Base-by-base conservation (phyloP, 2,329 filamentous ascomycete species). In the Plectosphaerella plurivora region DNA sequence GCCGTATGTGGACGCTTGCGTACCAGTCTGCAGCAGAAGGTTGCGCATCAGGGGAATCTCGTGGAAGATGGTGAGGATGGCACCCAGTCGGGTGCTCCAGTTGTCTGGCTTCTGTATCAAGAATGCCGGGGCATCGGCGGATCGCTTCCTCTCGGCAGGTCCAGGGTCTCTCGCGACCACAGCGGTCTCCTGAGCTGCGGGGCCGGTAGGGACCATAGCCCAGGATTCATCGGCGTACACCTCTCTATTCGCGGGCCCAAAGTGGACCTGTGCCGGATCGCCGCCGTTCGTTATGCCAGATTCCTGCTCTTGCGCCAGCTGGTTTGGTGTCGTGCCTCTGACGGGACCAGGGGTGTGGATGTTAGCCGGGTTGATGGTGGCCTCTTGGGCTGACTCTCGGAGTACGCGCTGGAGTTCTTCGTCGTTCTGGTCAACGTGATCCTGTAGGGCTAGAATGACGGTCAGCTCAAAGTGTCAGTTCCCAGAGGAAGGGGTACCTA, bases 11-110 rank as follows among this genome's bases (percentile, higher is more conserved):
- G 67, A 59, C 3, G 73, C 67, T 5, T 73, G 63, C 4, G 62
- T 51, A 2, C 75, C 75, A 10, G 65, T 68, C 22, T 68, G 63
- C 3, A 86, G 70, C 12, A 86, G 67, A 3, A 77, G 67, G 57
- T 85, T 84, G 50, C 82, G 75, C 1, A 74, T 74, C 0, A 82
- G 65, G 1, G 83, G 83, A 22, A 87, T 85, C 51, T 78, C 72
- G 59, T 85, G 79, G 39, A 81, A 72, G 8, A 86, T 81, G 5
- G 82, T 83, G 12, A 87, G 58, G 3, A 86, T 64, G 0, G 74
- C 76, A 2, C 77, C 81, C 1, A 86, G 62, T 14, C 74, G 69
- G 3, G 37, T 41, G 16, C 10, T 18, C n/a, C n/a, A 20, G 11
- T 16, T 18, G 41, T 20, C 16, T 5, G 55, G 55, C n/a, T 50